Base-by-base conservation (phyloP, 352 stramenopile species). In the Phytophthora constricta region DNA sequence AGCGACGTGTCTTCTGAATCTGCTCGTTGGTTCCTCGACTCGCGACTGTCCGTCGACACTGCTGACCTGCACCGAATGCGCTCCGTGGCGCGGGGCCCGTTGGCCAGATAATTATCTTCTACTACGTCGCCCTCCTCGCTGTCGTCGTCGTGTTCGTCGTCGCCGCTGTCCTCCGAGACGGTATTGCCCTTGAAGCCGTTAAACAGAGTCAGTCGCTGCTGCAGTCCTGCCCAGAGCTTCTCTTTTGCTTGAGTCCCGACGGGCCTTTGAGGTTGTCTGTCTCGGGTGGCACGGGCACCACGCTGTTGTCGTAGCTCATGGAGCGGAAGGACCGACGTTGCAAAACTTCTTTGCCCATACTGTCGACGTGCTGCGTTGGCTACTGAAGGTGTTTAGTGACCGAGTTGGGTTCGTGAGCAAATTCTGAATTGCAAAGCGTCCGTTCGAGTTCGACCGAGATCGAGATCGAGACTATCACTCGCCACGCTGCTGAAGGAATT, bases 41-140 rank as follows among this genome's bases (percentile, higher is more conserved):
- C 47, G 19, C 51, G 53, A 34, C 26, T 62, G 33, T 65, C 62
- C 20, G 49, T 45, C 13, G 60, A 72, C 8, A 57, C 48, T 20
- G 59, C 59, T 4, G 74, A 78, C 39, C 55, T 71, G 52, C 66
- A 74, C 23, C 70, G 68, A 31, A 78, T 43, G 1, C 60, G 41
- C 22, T 73, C 66, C 5, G 41, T 62, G 22, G 48, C 58, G 9
- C 42, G 51, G n/a, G 60, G 27, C n/a, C 49, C 61, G 22, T 65
- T 58, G 22, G 41, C 22, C 51, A 82, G 58, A 26, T 70, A 61
- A 5, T 48, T 68, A 34, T 82, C 62, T 22, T 74, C 50, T 16
- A 74, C 60, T 2, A 72, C 34, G 33, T 74, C 65, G 13, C 17
- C 20, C 19, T 70, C 49, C 23, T 77, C 70, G 26, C 62, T 54